Percentiles rank a stretch among this genome's conserved stretches.
Conservation (phyloP, 805 yeast species). For the Ogataea siamensis region DNA sequence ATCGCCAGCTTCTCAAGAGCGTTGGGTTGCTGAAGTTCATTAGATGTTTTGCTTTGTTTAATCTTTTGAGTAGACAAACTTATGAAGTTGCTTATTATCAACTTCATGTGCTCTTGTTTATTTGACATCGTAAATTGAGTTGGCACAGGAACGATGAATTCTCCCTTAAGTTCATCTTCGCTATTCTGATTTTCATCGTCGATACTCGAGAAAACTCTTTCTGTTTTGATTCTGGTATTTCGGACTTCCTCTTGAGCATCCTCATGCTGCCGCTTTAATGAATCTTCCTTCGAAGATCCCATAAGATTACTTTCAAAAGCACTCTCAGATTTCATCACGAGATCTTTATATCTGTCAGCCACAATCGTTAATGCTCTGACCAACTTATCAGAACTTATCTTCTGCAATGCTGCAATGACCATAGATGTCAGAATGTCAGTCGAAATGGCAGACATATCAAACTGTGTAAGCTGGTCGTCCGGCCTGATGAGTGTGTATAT, state of each 20-base stretch:
- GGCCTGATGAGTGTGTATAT: conserved; percentile 67
- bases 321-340: conserved; percentile 13
- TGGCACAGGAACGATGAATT: conserved; percentile 56
- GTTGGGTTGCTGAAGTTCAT: conserved; percentile 15
- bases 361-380: conserved; percentile 69
- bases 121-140: conserved; percentile 47
- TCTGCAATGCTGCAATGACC: conserved; percentile 63
- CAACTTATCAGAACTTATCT: conserved; percentile 50
- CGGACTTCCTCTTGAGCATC: conserved; percentile 28
- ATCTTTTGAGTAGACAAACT: conserved; percentile 38
- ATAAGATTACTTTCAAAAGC: conserved; percentile 6
- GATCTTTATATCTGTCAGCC: conserved; percentile 51
- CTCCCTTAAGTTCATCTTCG: conserved; percentile 29
- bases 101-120: conserved; percentile 54
- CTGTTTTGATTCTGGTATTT: conserved; percentile 23
- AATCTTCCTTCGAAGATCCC: conserved; percentile 7
- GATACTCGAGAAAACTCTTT: no score
- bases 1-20: conserved; percentile 56
- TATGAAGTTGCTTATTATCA: conserved; percentile 60
- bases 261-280: conserved; percentile 17
- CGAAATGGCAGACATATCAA: conserved; percentile 71
- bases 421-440: conserved; percentile 59
- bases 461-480: conserved; percentile 54
- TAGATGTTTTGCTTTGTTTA: conserved; percentile 26
- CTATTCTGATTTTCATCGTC: conserved; percentile 11